Evolutionary conservation across 371 early-diverging fungal genomes (phyloP).

Genomic region (Mortierella sp.): DNA sequence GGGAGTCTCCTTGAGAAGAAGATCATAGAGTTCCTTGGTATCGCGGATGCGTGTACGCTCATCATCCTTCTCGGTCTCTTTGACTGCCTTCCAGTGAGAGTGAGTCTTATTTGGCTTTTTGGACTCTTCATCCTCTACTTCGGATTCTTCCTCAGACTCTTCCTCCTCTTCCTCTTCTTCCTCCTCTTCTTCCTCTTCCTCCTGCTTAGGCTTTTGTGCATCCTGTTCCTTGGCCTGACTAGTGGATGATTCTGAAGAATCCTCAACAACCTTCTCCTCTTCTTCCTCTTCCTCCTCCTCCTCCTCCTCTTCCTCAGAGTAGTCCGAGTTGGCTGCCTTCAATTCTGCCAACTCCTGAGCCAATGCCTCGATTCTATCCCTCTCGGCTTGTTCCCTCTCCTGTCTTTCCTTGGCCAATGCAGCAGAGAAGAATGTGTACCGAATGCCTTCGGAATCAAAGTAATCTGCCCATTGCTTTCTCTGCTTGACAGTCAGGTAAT

Average conservation of each 20-base stretch:
- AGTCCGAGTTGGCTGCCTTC: conserved; percentile 53
- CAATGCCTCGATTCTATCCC: conserved; percentile 47
- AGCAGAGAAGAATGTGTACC: conserved; percentile 95
- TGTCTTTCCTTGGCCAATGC: conserved; percentile 71
- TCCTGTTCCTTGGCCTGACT: conserved; percentile 8
- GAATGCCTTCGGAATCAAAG: conserved; percentile 83
- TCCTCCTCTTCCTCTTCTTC: conserved; percentile 51
- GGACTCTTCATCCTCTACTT: conserved; percentile 50
- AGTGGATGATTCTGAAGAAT: conserved; percentile 12
- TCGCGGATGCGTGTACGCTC: conserved; percentile 57
- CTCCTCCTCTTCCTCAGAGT: conserved; percentile 46
- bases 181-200: conserved; percentile 25
- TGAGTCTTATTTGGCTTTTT: conserved; percentile 51
- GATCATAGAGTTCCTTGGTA: conserved; percentile 52
- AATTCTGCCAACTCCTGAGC: conserved; percentile 55
- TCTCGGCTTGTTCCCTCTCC: conserved; percentile 64
- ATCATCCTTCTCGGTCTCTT: conserved; percentile 56
- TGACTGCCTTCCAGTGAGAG: conserved; percentile 55
- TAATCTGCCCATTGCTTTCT: conserved; percentile 90
- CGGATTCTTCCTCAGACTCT: conserved; percentile 57
- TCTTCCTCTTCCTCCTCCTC: conserved; percentile 58
- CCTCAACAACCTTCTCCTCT: conserved; percentile 34
- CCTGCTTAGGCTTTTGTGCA: conserved; percentile 5
- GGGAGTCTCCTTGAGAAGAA: conserved; percentile 50
- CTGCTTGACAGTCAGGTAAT: conserved; percentile 90